A percentile compares a stretch with the other conserved stretches of the same genome.
Evolutionary conservation across 2,329 filamentous ascomycete genomes (phyloP).

Genomic region (Davidsoniella virescens): DNA sequence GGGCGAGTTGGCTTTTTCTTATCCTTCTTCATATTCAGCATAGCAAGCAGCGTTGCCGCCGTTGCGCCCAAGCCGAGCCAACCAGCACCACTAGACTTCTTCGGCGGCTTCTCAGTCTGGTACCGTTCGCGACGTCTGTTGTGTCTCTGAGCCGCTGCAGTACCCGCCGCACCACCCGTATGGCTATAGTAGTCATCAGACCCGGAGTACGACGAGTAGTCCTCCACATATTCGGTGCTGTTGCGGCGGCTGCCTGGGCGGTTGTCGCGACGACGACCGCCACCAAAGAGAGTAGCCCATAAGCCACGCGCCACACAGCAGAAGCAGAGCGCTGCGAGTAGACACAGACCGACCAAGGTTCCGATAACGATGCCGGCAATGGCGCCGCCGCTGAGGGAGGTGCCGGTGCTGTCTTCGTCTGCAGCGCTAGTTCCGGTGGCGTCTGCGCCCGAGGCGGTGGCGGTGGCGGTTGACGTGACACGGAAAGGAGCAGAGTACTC

Average conservation of each 20-base stretch:
- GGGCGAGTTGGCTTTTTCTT: conserved; percentile 23
- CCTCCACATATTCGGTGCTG: conserved; percentile 25
- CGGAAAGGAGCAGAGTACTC: conserved; percentile 35
- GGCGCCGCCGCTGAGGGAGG: conserved; percentile 48
- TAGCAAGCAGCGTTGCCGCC: conserved; percentile 33
- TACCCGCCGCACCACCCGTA: conserved; percentile 2
- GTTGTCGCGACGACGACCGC: conserved; percentile 16
- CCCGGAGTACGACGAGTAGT: conserved; percentile 37
- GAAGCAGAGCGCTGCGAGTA: conserved; percentile 57
- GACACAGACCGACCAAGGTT: conserved; percentile 46
- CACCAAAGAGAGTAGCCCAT: conserved; percentile 48
- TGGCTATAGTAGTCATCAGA: conserved; percentile 17
- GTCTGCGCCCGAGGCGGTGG: conserved; percentile 28
- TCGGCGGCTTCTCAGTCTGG: conserved; percentile 29
- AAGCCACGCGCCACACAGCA: conserved; percentile 52
- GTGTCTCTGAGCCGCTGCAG: not conserved
- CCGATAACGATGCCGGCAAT: conserved; percentile 73
- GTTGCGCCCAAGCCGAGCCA: conserved; percentile 37
- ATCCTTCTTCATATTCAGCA: conserved; percentile 38
- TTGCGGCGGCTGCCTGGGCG: conserved; percentile 20
- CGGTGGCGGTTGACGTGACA: conserved; percentile 38
- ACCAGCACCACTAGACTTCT: conserved; percentile 31
- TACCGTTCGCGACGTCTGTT: conserved; percentile 16
- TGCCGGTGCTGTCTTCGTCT: conserved; percentile 19
- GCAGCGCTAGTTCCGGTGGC: conserved; percentile 28